Evolutionary conservation across 1,139 yeast genomes (phyloP).

Genomic region (Kodamaea derodonti): DNA sequence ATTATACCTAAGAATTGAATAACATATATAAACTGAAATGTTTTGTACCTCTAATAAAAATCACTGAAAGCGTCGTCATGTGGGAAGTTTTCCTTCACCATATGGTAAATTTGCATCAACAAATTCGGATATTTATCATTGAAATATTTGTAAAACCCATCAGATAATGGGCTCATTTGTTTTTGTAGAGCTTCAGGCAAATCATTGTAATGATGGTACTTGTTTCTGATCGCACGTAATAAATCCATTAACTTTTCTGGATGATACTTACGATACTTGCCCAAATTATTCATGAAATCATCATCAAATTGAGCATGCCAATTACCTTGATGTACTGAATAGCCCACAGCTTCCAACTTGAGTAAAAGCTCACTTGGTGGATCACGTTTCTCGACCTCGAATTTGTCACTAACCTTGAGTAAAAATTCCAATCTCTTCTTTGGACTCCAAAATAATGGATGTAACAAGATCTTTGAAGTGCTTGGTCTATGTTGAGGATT

Average conservation of each 20-base stretch:
- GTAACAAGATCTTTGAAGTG: constrained; percentile 63
- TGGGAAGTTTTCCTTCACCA: constrained; percentile 54
- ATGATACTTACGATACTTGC: constrained; percentile 86
- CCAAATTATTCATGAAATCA: constrained; percentile 74
- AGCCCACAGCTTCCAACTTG: constrained; percentile 56
- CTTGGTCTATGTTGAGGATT: constrained; percentile 75
- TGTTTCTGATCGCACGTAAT: constrained; percentile 84
- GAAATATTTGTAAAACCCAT: constrained; percentile 78
- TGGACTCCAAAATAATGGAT: constrained; percentile 86
- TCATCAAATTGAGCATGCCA: constrained; percentile 79
- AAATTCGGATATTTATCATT: constrained; percentile 70
- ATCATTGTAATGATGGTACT: constrained; percentile 90
- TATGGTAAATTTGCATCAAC: constrained; percentile 68
- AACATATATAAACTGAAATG: constrained; percentile 1
- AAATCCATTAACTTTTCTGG: constrained; percentile 77
- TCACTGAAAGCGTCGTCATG: constrained; percentile 60
- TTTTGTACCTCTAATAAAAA: constrained; percentile 30
- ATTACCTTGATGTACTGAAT: constrained; percentile 58
- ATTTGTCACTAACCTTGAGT: constrained; percentile 82
- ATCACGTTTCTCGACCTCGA: constrained; percentile 82
- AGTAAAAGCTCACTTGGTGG: constrained; percentile 71
- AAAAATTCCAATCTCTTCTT: constrained; percentile 77
- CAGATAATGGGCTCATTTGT: constrained; percentile 76
- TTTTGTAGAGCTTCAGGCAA: constrained; percentile 60
- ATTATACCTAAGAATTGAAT: constrained; percentile 4